phyloP scores from a whole-genome alignment of 2,329 filamentous ascomycete genomes.

The Pleoardoris graminearum region DNA sequence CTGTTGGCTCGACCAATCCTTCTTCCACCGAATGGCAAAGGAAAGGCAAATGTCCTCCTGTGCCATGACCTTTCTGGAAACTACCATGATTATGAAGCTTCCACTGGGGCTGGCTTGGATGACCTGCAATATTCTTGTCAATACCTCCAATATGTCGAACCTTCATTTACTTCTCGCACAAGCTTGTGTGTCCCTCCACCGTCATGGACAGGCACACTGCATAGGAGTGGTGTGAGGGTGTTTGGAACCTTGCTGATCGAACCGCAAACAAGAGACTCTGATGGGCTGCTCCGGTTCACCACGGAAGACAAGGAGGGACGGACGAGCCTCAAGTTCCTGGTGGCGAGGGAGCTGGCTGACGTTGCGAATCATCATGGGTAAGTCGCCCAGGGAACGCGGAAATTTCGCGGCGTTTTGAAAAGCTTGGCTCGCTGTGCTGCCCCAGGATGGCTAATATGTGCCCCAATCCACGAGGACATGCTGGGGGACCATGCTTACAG shows the following conservation, averaged over 20 bases:
- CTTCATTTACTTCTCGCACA: constrained; percentile 56
- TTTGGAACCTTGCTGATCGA: constrained; percentile 53
- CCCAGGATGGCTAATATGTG: not conserved
- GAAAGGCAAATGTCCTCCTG: constrained; percentile 36
- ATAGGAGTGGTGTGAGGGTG: constrained; percentile 50
- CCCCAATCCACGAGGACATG: not conserved
- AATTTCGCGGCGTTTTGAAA: not conserved
- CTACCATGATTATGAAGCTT: constrained; percentile 50
- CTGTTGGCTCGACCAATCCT: constrained; percentile 28
- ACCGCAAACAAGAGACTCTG: constrained; percentile 41
- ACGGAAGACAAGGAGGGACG: constrained; percentile 7
- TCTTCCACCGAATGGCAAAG: not conserved
- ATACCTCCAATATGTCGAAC: constrained; percentile 50
- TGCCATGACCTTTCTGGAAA: constrained; percentile 49
- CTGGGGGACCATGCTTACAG: not conserved
- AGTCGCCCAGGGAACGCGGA: not conserved
- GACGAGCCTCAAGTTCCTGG: constrained; percentile 29
- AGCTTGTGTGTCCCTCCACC: constrained; percentile 51
- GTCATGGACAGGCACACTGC: constrained; percentile 52
- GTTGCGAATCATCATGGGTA: constrained; percentile 47
- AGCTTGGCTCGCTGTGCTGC: not conserved
- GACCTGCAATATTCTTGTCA: constrained; percentile 47
- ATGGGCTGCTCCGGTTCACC: constrained; percentile 30
- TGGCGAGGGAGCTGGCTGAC: constrained; percentile 44
- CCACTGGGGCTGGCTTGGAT: constrained; percentile 34